Base-by-base conservation (phyloP, 208 protist species). In the Crithidia bombi region DNA sequence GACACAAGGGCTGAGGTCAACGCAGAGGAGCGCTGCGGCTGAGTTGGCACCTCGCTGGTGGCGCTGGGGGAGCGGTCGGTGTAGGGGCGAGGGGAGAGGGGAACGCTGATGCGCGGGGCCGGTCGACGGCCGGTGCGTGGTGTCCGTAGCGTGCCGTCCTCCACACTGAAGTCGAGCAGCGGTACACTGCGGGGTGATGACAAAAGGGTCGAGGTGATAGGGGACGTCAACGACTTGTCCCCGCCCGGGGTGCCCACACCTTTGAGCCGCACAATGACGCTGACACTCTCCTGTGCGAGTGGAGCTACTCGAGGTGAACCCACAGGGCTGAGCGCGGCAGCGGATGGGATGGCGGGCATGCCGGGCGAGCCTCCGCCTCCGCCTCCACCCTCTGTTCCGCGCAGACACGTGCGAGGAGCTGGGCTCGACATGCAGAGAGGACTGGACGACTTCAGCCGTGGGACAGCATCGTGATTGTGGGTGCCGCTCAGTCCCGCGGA, bases 221-320 rank as follows among this genome's bases (percentile, higher is more conserved):
- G 52, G 32, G 58, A 61, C n/a, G 39, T 19, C 15, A 54, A 1
- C 47, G 62, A 65, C 5, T 43, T 33, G 28, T 33, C 4, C 28
- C 9, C 15, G 2, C 12, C 21, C 5, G 55, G 11, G 2, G 57
- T 5, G 2, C 46, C 14, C 6, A 5, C 28, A 7, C 72, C 68
- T 25, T 80, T 82, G 7, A 86, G 57, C 6, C 81, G 75, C 59
- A 86, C 73, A 12, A 86, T 26, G 0, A 86, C 76, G 52, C 72
- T 70, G 15, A 86, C 65, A 54, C 61, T 75, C 25, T 86, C 81
- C 63, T 63, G 64, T 17, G 69, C 14, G 3, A 35, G 23, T 21
- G 12, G 7, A 17, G 46, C 14, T 0, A 23, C 46, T 21, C 17
- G 47, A 10, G 51, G 49, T 5, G 39, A 36, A 10, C 11, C 21